Base-by-base conservation (phyloP, 768 basidiomycete genomes). In the Russula dissimulans region DNA sequence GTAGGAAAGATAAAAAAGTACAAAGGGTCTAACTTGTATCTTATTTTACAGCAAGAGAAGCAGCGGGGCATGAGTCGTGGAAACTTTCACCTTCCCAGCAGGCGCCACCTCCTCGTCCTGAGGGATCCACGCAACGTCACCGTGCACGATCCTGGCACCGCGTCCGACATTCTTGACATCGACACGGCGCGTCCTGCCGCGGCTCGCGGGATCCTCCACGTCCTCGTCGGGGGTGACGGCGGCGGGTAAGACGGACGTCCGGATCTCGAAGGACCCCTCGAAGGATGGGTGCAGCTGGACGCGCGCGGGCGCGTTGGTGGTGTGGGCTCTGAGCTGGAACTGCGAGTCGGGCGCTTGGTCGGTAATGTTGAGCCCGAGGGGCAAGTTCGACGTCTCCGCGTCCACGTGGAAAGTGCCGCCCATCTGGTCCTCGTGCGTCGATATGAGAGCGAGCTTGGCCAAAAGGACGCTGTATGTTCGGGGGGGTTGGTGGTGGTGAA, bases 161-260 rank as follows among this genome's bases (percentile, higher is more conserved):
- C 44, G 59, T 7, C 51, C 58, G 48, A 63, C 5, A 34, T 43
- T 32, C 38, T 49, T 60, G 17, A 54, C 47, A 22, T 60, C 11
- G 29, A 63, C 53, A 4, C 14, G 31, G 32, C 62, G 62, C 29
- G 48, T 52, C 47, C 62, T 44, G 17, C 22, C 59, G 47, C 41
- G 62, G 31, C 53, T 53, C 9, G 62, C 53, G 14, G 62, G 62
- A 26, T 63, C 62, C 12, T 50, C 36, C 32, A 43, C 59, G 11
- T 63, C 47, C 0, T 1, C 14, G 10, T 60, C 51, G 5, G 45
- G 18, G 7, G 18, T 2, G 34, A 61, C 48, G 31, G 3, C 1
- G 14, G 42, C 34, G 22, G 18, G 29, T 29, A 61, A 60, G 36
- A 50, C 3, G 17, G 58, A 48, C 42, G 61, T 61, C 10, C 31